Evolutionary conservation across 306 rosid genomes (phyloP), one percentile per base, ranked within the genome.

Genomic region (Senna tora): DNA sequence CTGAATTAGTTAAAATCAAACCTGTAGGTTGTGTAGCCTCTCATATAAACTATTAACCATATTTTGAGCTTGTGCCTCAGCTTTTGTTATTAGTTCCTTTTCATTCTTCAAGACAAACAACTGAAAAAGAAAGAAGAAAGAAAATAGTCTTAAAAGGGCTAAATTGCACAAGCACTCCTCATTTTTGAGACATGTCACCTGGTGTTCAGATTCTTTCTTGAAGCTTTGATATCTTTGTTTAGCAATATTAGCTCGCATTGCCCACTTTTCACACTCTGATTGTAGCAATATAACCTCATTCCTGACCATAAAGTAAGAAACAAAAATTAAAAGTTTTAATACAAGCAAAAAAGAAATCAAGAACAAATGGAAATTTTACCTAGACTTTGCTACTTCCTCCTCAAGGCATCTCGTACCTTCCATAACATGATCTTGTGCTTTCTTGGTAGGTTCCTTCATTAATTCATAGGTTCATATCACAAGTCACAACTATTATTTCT

Each of bases 11-110:
- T 46, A 46, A 66, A 72, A 55, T 17, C 15, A 68, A 42, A 82
- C 86, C 83, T 77, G 77, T 43, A 74, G 20, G 5, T 73, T 34
- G 42, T 68, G 63, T 13, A 81, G 45, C 59, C 47, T 77, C 62
- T 67, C 73, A 6, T 55, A 53, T 42, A 82, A 82, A 63, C 16
- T 39, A 30, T 19, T 71, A 56, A 57, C 75, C 34, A 52, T 42
- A 22, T 20, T 49, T 58, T 2, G 25, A 50, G 80, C 80, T 74
- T 64, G 73, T 67, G 36, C 60, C 65, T 77, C 86, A 21, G 72
- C 58, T 16, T 68, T 71, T n/a, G 73, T 57, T 57, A 69, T 32
- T 7, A 69, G 59, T 41, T 64, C 74, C 30, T 69, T 78, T 65
- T 78, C 83, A 22, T 69, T 63, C 53, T 57, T 70, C 64, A 78